phyloP scores from a whole-genome alignment of 2,329 filamentous ascomycete species.

The Stagonosporopsis vannaccii region DNA sequence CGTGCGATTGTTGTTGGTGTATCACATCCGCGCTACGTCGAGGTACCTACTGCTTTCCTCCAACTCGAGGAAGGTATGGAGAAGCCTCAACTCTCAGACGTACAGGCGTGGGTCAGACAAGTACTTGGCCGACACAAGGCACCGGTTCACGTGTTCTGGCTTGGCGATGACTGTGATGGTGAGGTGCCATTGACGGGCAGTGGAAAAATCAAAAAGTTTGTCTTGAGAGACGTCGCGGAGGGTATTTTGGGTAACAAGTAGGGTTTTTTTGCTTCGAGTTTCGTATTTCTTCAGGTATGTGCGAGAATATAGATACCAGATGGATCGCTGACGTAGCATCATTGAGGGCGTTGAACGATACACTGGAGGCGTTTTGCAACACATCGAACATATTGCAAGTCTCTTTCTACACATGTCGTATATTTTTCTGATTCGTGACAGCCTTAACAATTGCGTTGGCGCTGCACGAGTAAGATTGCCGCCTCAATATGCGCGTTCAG shows the following conservation, averaged over 20 bases:
- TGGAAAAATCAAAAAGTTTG: conserved; percentile 56
- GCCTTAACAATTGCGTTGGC: neutral
- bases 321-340: neutral
- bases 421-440: neutral
- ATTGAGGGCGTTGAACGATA: neutral
- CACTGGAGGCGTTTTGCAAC: neutral
- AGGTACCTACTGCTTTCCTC: conserved; percentile 74
- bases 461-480: neutral
- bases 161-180: conserved; percentile 61
- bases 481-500: neutral
- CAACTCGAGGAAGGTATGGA: conserved; percentile 29
- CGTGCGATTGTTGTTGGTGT: conserved; percentile 75
- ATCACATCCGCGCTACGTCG: conserved; percentile 74
- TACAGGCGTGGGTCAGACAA: conserved; percentile 49
- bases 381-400: neutral
- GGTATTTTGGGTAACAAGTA: conserved; percentile 24
- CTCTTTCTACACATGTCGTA: neutral
- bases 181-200: conserved; percentile 53
- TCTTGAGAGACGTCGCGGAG: conserved; percentile 41
- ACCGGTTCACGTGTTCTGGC: conserved; percentile 77
- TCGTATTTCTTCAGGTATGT: neutral
- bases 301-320: neutral
- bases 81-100: conserved; percentile 42
- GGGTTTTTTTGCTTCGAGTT: neutral
- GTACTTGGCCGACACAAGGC: conserved; percentile 57